phyloP scores from a whole-genome alignment of 352 stramenopile genomes.

The Pythium apleroticum region DNA sequence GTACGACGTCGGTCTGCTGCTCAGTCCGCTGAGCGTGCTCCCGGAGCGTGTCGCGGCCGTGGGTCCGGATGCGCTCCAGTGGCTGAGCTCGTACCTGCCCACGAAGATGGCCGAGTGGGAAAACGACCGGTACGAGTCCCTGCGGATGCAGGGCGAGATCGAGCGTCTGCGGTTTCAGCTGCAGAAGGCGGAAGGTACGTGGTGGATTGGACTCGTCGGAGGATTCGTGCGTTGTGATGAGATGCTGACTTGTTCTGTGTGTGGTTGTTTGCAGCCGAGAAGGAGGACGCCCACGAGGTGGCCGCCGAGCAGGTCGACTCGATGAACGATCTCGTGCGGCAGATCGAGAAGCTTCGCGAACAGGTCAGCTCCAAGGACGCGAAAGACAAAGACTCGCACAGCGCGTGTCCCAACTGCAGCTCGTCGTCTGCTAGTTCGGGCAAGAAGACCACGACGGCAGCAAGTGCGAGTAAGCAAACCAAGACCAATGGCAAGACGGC shows the following conservation, averaged over 20 bases:
- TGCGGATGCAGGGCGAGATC: constrained; percentile 83
- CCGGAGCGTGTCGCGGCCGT: constrained; percentile 67
- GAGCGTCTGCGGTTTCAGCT: constrained; percentile 74
- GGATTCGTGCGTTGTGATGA: neutral
- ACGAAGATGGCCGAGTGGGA: constrained; percentile 79
- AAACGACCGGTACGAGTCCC: constrained; percentile 61
- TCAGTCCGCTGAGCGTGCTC: constrained; percentile 72
- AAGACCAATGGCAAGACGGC: constrained; percentile 19
- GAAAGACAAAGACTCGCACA: constrained; percentile 20
- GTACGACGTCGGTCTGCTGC: constrained; percentile 59
- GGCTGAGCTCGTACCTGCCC: constrained; percentile 68
- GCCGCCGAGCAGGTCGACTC: constrained; percentile 78
- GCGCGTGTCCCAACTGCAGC: constrained; percentile 40
- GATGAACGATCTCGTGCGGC: constrained; percentile 78
- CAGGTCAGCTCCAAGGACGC: constrained; percentile 18
- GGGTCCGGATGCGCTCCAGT: constrained; percentile 64
- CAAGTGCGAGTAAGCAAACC: neutral
- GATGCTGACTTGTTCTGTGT: neutral
- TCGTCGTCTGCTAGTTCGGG: neutral
- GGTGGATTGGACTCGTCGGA: neutral
- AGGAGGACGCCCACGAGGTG: constrained; percentile 71
- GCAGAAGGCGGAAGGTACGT: constrained; percentile 63
- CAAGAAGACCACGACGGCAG: constrained; percentile 3
- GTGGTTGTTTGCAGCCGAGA: constrained; percentile 45
- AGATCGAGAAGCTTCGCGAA: constrained; percentile 72